phyloP scores from a whole-genome alignment of 352 stramenopile genomes.

The Globisporangium cederbergense region DNA sequence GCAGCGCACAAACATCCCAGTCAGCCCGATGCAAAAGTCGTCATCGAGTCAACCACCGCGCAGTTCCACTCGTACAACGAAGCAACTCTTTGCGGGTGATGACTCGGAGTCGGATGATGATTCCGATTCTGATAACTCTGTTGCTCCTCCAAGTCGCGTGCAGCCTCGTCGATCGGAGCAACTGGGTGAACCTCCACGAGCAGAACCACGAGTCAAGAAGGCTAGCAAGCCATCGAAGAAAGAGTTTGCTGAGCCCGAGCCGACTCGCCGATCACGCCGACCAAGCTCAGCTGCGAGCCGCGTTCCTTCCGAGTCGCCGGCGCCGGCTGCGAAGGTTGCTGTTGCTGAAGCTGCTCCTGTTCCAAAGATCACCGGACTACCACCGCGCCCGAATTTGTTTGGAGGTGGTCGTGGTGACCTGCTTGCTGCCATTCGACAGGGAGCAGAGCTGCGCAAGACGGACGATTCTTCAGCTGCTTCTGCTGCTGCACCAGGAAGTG shows the following conservation, averaged over 20 bases:
- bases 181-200: neutral
- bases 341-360: slow-evolving; percentile 9
- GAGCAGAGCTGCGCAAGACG: slow-evolving; percentile 50
- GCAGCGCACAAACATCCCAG: neutral
- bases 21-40: slow-evolving; percentile 20
- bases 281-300: slow-evolving; percentile 18
- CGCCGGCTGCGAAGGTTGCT: slow-evolving; percentile 12
- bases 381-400: slow-evolving; percentile 65
- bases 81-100: slow-evolving; percentile 50
- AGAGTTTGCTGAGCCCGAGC: slow-evolving; percentile 17
- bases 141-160: slow-evolving; percentile 2
- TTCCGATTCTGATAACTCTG: slow-evolving; percentile 39
- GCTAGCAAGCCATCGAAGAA: slow-evolving; percentile 23
- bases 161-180: slow-evolving; percentile 9
- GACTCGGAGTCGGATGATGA: slow-evolving; percentile 40
- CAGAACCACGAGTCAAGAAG: slow-evolving; percentile 21
- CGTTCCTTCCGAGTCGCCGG: slow-evolving; percentile 4
- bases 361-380: slow-evolving; percentile 32
- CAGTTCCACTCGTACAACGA: slow-evolving; percentile 23
- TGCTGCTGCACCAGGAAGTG: neutral
- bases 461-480: slow-evolving; percentile 4
- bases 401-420: slow-evolving; percentile 65
- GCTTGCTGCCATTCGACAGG: slow-evolving; percentile 72
- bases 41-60: slow-evolving; percentile 3
- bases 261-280: slow-evolving; percentile 18